Base-by-base conservation (phyloP, 2,329 filamentous ascomycete genomes). In the Lecanicillium sp. region DNA sequence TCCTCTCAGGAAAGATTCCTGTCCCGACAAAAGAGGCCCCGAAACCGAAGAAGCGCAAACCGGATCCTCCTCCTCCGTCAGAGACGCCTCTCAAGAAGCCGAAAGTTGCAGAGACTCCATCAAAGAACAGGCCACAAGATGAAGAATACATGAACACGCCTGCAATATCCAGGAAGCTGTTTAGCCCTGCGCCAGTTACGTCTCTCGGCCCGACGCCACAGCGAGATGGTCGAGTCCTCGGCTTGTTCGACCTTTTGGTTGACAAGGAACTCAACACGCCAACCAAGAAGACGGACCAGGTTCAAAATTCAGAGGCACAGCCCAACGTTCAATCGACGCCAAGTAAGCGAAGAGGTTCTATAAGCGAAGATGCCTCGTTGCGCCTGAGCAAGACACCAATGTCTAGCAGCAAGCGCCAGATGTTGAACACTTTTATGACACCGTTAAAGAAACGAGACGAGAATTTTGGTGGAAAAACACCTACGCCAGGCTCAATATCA, bases 171-270 rank as follows among this genome's bases (percentile, higher is more conserved):
- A 67, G 76, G 20, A 76, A 70, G 42, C 63, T 81, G 5, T 82
- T 81, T 52, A 78, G 74, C 41, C 74, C 78, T 2, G 60, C 60
- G 1, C 65, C 70, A 9, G 74, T 75, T 3, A 78, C 74, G 5
- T 73, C 70, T 1, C 73, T 92, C 44, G 84, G 83, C 3, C 85
- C 85, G 2, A 92, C 85, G 11, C 85, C 85, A 3, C 85, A 90
- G 52, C 78, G 79, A 44, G 83, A 90, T 55, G 85, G 85, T 19
- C 75, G 76, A 15, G 80, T 88, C 1, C 67, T 92, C 3, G 84
- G 85, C 4, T 62, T 92, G 14, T 92, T 92, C 54, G 85, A 90
- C 52, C 61, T 83, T 9, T 62, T 87, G 7, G 63, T 67, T 18
- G 68, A 73, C 41, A 64, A 65, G 30, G 65, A 67, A 16, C 57